phyloP scores from a whole-genome alignment of 768 basidiomycete genomes.

The Kwoniella dendrophila region DNA sequence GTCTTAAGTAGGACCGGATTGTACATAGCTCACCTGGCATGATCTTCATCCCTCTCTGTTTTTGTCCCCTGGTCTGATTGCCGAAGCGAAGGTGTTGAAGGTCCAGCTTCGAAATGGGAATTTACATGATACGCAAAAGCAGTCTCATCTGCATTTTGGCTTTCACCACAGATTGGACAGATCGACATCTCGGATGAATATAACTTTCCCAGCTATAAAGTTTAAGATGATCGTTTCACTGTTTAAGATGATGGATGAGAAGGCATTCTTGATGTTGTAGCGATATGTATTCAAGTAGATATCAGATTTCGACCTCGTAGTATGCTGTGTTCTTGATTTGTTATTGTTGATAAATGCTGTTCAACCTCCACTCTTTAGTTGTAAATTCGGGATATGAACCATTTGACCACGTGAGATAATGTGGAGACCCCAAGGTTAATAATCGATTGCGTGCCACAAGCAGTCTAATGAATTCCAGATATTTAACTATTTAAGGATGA shows the following conservation, averaged over 20 bases:
- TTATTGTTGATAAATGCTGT: background rate
- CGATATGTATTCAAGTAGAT: too few species aligned
- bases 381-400: background rate
- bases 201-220: background rate
- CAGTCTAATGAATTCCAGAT: slow-evolving; percentile 6
- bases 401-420: too few species aligned
- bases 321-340: background rate
- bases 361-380: slow-evolving; percentile 1
- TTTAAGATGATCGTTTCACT: background rate
- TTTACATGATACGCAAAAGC: slow-evolving; percentile 49
- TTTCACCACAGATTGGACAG: slow-evolving; percentile 39
- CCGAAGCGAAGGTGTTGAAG: background rate
- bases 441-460: background rate
- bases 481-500: background rate
- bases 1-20: too few species aligned
- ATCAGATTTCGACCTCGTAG: too few species aligned
- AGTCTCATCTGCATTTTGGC: slow-evolving; percentile 28
- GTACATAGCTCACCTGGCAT: background rate
- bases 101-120: slow-evolving; percentile 38
- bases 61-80: background rate
- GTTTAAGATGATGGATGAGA: background rate
- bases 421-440: background rate
- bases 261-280: too few species aligned
- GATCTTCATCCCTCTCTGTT: too few species aligned
- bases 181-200: slow-evolving; percentile 16